A percentile compares a stretch with the other conserved stretches of the same genome.
Evolutionary conservation across 768 basidiomycete genomes (phyloP).

Genomic region (Amanita fuliginea): DNA sequence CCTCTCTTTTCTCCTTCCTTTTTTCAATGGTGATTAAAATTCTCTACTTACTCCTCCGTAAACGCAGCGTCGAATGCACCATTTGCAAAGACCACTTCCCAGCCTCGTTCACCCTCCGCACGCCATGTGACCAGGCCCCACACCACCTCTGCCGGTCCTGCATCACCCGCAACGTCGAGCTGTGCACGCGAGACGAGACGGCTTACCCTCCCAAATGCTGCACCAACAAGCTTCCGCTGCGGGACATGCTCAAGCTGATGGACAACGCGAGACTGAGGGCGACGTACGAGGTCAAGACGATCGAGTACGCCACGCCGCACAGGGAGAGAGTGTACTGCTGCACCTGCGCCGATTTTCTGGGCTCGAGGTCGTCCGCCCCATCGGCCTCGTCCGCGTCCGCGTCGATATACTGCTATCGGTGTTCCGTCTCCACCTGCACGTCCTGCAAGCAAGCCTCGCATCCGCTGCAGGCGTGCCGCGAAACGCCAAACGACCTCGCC

Average conservation of each 20-base stretch:
- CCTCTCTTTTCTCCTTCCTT: neutral
- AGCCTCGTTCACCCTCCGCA: conserved; percentile 17
- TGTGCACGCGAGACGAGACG: conserved; percentile 36
- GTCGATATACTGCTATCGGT: neutral
- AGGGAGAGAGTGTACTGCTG: conserved; percentile 5
- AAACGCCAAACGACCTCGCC: conserved; percentile 10
- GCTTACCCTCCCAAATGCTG: conserved; percentile 45
- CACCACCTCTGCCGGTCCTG: conserved; percentile 40
- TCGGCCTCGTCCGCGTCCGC: neutral
- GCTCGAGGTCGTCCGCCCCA: neutral
- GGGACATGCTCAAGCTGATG: conserved; percentile 6
- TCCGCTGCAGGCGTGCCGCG: conserved; percentile 22
- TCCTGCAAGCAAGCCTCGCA: conserved; percentile 40
- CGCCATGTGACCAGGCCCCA: conserved; percentile 21
- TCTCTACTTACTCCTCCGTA: neutral
- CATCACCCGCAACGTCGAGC: conserved; percentile 25
- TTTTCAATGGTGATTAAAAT: neutral
- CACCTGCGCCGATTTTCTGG: conserved; percentile 1
- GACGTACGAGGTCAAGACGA: neutral
- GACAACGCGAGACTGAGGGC: neutral
- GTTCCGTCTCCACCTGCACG: neutral
- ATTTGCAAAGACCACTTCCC: conserved; percentile 28
- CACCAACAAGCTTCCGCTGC: conserved; percentile 12
- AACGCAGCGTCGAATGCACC: conserved; percentile 22
- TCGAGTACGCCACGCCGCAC: conserved; percentile 3